These are phyloP conservation scores for Trichosporon sp. DNA, from an alignment of 1,284 basidiomycete genomes.

Conservation along the genomic window DNA sequence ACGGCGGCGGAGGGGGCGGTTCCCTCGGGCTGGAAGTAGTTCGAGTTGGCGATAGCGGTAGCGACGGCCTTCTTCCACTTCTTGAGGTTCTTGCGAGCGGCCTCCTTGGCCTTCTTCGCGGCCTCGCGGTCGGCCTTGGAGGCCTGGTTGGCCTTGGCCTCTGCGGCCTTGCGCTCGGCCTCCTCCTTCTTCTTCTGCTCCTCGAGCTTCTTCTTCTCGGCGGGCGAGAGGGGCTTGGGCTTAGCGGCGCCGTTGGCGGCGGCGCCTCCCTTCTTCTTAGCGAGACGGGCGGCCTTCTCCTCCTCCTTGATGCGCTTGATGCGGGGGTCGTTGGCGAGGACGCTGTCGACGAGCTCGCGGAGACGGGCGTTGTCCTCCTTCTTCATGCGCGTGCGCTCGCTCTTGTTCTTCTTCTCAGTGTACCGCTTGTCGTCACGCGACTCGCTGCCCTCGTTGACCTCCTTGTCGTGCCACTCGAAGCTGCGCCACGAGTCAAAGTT, in stretches of 20 bases:
- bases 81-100: conserved; percentile 54
- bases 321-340: conserved; percentile 80
- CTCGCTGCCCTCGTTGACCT: conserved; percentile 95
- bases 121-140: conserved; percentile 63
- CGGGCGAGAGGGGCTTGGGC: conserved; percentile 56
- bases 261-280: conserved; percentile 68
- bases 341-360: conserved; percentile 79
- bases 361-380: conserved; percentile 95
- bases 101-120: conserved; percentile 87
- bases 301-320: conserved; percentile 97
- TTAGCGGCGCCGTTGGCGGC: conserved; percentile 44
- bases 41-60: conserved; percentile 52
- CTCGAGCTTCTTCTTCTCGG: conserved; percentile 66
- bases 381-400: conserved; percentile 90
- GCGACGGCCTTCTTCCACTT: conserved; percentile 53
- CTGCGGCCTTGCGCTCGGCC: conserved; percentile 78
- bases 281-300: conserved; percentile 90
- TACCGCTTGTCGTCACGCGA: conserved; percentile 98
- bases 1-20: conserved; percentile 47
- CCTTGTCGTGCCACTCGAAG: conserved; percentile 98
- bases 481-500: conserved; percentile 98
- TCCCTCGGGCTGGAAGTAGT: conserved; percentile 55
- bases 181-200: conserved; percentile 69
- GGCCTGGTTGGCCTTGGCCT: conserved; percentile 44
- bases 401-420: conserved; percentile 99